Evolutionary conservation across 345 rosid genomes (phyloP), one percentile per base, ranked within the genome.

Genomic region (Eucalyptus polyanthemos): DNA sequence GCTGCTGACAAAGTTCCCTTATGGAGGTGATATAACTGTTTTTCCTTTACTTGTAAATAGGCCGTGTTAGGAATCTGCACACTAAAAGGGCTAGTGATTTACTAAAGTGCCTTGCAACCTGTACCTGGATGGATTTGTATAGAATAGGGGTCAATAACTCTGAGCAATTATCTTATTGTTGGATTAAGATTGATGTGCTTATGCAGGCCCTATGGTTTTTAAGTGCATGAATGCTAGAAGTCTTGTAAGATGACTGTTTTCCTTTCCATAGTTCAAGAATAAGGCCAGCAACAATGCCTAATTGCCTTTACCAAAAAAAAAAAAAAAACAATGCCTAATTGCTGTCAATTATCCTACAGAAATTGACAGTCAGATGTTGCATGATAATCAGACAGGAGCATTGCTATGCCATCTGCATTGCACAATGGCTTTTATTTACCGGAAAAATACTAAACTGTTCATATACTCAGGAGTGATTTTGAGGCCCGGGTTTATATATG

Each of bases 401-500:
- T 69, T 69, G 42, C 42, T 69, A 69, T 69, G 80, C 80, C 19
- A 69, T 69, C 80, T 69, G 80, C 44, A 69, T 34, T 69, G 22
- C 22, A 8, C 24, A 16, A 31, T 31, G 80, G 80, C 80, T 69
- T 34, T 69, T 69, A 17, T 69, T 31, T 31, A 31, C 80, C 2
- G 3, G 4, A 69, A 34, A 31, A 34, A 69, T 15, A 31, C 22
- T 69, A 17, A 69, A 37, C 80, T 69, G 34, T 86, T 86, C 86
- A 50, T 86, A 45, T 34, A 21, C 47, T 47, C 95, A 97, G 99
- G 99, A 31, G 94, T 98, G 90, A 94, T 98, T 87, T 91, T 97
- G 93, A 95, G 99, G 91, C 99, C 99, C 40, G 99, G 99, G 88
- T 98, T 97, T 90, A 98, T 98, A 76, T 92, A 97, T 72, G 99